Percentiles rank a stretch among this genome's conserved stretches.
phyloP scores from a whole-genome alignment of 2,329 filamentous ascomycete species.

The Sporothrix humicola region DNA sequence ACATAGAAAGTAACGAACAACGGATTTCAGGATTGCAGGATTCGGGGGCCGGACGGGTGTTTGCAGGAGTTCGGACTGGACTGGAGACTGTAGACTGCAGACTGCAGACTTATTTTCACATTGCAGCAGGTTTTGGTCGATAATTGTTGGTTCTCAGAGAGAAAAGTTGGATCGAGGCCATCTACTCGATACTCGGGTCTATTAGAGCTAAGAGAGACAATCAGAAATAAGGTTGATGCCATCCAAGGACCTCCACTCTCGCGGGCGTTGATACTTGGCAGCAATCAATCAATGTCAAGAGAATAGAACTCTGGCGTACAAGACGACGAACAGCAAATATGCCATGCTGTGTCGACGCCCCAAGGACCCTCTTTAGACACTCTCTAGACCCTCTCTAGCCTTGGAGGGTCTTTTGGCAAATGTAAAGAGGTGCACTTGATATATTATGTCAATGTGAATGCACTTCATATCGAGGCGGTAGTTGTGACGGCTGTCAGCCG shows the following conservation, averaged over 20 bases:
- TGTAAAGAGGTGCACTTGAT: neutral
- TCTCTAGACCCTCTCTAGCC: neutral
- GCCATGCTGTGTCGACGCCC: neutral
- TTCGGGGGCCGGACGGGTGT: neutral
- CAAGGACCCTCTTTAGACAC: too few species aligned
- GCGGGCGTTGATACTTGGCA: too few species aligned
- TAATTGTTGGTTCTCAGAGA: neutral
- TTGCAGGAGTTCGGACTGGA: neutral
- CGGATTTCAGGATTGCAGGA: neutral
- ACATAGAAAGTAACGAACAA: neutral
- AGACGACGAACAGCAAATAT: conserved; percentile 18
- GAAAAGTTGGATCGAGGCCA: neutral
- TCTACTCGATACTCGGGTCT: neutral
- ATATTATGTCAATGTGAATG: too few species aligned
- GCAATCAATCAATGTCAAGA: too few species aligned
- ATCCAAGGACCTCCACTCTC: neutral
- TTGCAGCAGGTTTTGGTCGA: too few species aligned
- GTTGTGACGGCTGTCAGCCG: neutral
- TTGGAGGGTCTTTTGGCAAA: too few species aligned
- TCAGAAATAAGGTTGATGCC: neutral
- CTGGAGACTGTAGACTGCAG: too few species aligned
- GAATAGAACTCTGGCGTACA: neutral
- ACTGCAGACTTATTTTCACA: too few species aligned
- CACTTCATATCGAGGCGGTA: neutral
- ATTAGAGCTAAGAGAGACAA: neutral